A percentile compares a stretch with the other conserved stretches of the same genome.
Evolutionary conservation across 495 filamentous ascomycete species (phyloP).

Genomic region (Annulohypoxylon bovei): DNA sequence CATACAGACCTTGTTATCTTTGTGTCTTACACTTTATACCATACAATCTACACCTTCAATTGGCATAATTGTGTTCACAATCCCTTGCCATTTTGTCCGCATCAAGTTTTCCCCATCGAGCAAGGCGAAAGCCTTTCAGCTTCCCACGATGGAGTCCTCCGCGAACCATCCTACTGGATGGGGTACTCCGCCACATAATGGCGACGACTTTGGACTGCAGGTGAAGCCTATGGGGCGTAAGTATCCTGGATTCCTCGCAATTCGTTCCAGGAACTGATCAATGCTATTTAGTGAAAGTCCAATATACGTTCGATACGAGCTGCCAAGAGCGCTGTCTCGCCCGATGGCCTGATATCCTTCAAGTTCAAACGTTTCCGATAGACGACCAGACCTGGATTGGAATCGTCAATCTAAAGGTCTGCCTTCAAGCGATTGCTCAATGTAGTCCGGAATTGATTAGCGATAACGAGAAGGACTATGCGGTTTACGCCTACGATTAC

Average conservation of each 20-base stretch:
- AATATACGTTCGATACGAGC: slow-evolving; percentile 94
- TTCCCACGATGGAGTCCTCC: slow-evolving; percentile 34
- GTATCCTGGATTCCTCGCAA: slow-evolving; percentile 10
- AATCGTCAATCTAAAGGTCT: slow-evolving; percentile 88
- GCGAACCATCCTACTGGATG: slow-evolving; percentile 20
- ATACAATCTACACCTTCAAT: neutral
- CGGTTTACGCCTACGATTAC: slow-evolving; percentile 95
- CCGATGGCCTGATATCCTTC: slow-evolving; percentile 82
- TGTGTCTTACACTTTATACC: neutral
- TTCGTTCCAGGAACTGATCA: slow-evolving; percentile 34
- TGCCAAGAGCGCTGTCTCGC: slow-evolving; percentile 91
- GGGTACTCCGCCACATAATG: slow-evolving; percentile 64
- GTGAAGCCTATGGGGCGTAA: slow-evolving; percentile 63
- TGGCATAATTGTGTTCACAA: neutral
- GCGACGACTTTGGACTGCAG: slow-evolving; percentile 56
- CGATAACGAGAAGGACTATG: slow-evolving; percentile 87
- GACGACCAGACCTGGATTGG: slow-evolving; percentile 80
- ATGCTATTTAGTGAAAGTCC: slow-evolving; percentile 81
- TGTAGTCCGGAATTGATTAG: slow-evolving; percentile 88
- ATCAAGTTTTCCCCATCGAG: neutral
- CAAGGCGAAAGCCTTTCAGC: slow-evolving; percentile 10
- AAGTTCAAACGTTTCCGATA: slow-evolving; percentile 80
- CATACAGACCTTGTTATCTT: neutral
- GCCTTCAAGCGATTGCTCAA: slow-evolving; percentile 81
- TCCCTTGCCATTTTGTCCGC: slow-evolving; percentile 3